These are phyloP conservation scores for Globisporangium rhizosaccharum DNA, from an alignment of 352 stramenopile genomes.

Conservation along the genomic window DNA sequence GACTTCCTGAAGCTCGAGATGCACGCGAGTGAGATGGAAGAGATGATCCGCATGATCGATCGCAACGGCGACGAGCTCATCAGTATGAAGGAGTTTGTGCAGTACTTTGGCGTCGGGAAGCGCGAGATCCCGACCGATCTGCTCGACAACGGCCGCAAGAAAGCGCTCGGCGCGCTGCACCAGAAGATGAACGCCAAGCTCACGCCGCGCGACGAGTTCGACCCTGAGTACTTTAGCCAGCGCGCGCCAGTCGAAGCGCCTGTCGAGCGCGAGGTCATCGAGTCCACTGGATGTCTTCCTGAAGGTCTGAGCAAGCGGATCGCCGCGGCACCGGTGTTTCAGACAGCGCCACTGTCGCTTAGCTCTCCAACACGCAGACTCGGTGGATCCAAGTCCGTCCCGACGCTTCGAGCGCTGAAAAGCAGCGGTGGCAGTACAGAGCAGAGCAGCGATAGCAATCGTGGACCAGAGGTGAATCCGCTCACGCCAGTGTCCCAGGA, in stretches of 20 bases:
- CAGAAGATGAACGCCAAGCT: constrained; percentile 38
- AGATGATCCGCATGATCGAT: constrained; percentile 75
- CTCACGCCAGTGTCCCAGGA: constrained; percentile 38
- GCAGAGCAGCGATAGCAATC: neutral
- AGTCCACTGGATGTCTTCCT: constrained; percentile 37
- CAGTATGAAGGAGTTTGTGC: constrained; percentile 78
- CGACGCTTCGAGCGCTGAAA: constrained; percentile 20
- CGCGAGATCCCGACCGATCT: constrained; percentile 55
- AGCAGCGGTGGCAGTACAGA: constrained; percentile 6
- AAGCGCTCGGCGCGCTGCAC: constrained; percentile 50
- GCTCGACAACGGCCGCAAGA: constrained; percentile 57
- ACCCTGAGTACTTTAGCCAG: constrained; percentile 29
- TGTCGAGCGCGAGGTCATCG: neutral
- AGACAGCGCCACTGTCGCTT: constrained; percentile 1
- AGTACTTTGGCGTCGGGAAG: constrained; percentile 68
- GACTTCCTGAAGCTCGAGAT: constrained; percentile 62
- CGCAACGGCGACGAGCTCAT: constrained; percentile 63
- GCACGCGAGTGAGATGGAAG: constrained; percentile 43
- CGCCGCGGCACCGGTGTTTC: constrained; percentile 26
- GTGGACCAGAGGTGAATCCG: constrained; percentile 18
- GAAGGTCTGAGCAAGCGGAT: constrained; percentile 49
- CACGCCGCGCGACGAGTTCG: constrained; percentile 45
- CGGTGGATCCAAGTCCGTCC: constrained; percentile 15
- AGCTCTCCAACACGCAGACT: constrained; percentile 8
- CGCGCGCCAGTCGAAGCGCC: neutral